Percentiles rank a stretch among this genome's conserved stretches.
Conservation (phyloP, 371 early-diverging fungal genomes). For the Racocetra persica region DNA sequence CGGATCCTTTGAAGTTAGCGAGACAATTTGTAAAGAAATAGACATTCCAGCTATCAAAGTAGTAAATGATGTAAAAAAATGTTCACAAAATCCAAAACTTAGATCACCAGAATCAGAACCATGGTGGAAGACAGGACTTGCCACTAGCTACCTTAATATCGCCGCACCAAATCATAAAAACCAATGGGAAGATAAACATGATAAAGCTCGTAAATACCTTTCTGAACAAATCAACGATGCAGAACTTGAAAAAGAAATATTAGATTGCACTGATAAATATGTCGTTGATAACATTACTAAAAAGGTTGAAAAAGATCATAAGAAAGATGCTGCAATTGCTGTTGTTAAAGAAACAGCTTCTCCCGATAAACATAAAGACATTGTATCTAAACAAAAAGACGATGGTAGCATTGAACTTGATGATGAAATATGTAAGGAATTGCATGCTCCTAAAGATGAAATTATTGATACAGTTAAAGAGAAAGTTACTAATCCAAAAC, state of each 20-base stretch:
- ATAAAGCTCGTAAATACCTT: conserved; percentile 20
- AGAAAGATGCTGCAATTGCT: too few relatives aligned
- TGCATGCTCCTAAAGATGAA: neutral
- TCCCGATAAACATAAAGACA: neutral
- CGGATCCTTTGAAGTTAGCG: conserved; percentile 12
- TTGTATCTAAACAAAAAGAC: neutral
- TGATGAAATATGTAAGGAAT: neutral
- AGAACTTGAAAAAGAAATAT: neutral
- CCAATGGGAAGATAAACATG: conserved; percentile 1
- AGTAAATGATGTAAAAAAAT: neutral
- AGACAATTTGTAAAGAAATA: neutral
- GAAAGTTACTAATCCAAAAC: neutral
- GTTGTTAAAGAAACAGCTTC: neutral
- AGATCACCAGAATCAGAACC: neutral
- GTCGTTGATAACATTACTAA: neutral
- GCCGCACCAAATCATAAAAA: neutral
- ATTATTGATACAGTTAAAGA: neutral
- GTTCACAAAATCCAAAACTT: neutral
- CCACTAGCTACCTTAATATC: conserved; percentile 3
- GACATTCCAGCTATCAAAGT: neutral
- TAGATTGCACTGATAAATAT: neutral
- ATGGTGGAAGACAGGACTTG: neutral
- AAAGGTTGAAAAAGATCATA: too few relatives aligned
- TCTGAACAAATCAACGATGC: neutral
- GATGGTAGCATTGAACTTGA: neutral